Base-by-base conservation (phyloP, 352 stramenopile species). In the Globisporangium camurandrum region DNA sequence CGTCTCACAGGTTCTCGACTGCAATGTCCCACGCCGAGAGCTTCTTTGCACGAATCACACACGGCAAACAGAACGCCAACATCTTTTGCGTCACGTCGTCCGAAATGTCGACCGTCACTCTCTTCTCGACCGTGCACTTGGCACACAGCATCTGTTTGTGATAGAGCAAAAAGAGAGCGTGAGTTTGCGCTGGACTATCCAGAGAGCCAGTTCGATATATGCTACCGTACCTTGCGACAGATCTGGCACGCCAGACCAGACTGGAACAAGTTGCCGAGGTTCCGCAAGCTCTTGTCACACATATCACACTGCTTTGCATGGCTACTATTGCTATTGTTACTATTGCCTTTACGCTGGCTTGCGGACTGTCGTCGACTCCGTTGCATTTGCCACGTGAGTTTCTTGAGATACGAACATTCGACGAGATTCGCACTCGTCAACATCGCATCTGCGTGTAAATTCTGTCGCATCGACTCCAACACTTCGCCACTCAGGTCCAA, bases 41-140 rank as follows among this genome's bases (percentile, higher is more conserved):
- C 37, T 76, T 63, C 12, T 65, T 62, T 33, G 61, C 54, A 4
- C 61, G 38, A 34, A 80, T 69, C 10, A 80, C 64, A 17, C 69
- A 80, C 41, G 63, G 62, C 16, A 78, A 41, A 27, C 70, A 82
- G 56, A 82, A 82, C 16, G 67, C 57, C 19, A 78, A 43, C 36
- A 59, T 49, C 39, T 66, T 61, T 26, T 67, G 57, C 23, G 51
- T 30, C n/a, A 74, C 36, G 14, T 71, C 62, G 38, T 66, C 57
- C 11, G 53, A 34, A 6, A 56, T 61, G 47, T 75, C 57, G 24
- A 73, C 42, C 12, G 70, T 55, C 51, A 76, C 30, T 20, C 67
- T 82, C 56, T 78, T 82, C 41, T 74, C 56, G 19, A 82, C 66
- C 20, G 46, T 70, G 61, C 70, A 82, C 44, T 76, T 82, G 44